phyloP scores from a whole-genome alignment of 441 rosid genomes.

The Pelargonium hybrid region DNA sequence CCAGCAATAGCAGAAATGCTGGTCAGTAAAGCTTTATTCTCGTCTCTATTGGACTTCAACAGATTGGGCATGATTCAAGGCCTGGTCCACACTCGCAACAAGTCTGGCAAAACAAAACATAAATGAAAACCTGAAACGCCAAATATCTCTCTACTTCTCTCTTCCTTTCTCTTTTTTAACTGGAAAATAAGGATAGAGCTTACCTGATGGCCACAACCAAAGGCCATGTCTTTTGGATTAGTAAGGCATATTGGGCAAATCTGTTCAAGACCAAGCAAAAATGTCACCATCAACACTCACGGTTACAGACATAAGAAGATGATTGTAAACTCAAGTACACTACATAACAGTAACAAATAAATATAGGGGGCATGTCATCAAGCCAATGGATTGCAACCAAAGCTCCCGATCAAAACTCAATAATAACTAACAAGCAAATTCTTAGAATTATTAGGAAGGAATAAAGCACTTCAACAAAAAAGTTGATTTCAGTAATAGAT shows the following conservation, averaged over 20 bases:
- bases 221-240: constrained; percentile 51
- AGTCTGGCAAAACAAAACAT: constrained; percentile 32
- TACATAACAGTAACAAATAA: not conserved
- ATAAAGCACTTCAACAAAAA: too few relatives aligned
- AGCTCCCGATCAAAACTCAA: not conserved
- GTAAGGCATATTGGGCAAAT: constrained; percentile 57
- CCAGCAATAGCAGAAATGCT: not conserved
- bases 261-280: constrained; percentile 25
- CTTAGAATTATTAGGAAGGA: too few relatives aligned
- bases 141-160: not conserved
- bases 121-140: not conserved
- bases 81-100: constrained; percentile 56
- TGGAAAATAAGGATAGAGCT: not conserved
- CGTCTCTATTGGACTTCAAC: constrained; percentile 50
- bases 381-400: not conserved
- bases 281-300: not conserved
- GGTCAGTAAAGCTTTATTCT: constrained; percentile 51
- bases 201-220: constrained; percentile 71
- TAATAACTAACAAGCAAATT: too few relatives aligned
- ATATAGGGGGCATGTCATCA: not conserved
- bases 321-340: not conserved
- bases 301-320: not conserved
- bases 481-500: not conserved
- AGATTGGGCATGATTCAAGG: constrained; percentile 51
- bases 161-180: not conserved